These are phyloP conservation scores for Candida smagusa DNA, from an alignment of 1,139 yeast genomes.

Conservation along the genomic window DNA sequence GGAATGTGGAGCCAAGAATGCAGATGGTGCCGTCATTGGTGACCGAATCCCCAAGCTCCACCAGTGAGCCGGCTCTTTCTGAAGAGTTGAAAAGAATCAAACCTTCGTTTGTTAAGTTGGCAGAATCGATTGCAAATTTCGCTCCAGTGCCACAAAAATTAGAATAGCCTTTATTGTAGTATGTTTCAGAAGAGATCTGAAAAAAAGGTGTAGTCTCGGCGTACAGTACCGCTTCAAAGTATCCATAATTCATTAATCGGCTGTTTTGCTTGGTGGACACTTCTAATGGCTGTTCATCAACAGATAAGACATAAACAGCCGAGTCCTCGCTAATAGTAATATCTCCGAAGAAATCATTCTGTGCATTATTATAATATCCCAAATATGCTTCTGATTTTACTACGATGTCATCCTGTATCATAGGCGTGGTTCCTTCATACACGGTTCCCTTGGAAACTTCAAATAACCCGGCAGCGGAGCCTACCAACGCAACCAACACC, in stretches of 20 bases:
- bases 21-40: slow-evolving; percentile 15
- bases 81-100: slow-evolving; percentile 21
- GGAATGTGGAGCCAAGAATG: slow-evolving; percentile 10
- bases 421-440: not conserved
- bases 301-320: not conserved
- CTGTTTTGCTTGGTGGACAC: not conserved
- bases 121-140: slow-evolving; percentile 17
- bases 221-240: not conserved
- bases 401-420: not conserved
- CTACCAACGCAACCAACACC: too few species aligned
- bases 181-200: slow-evolving; percentile 9
- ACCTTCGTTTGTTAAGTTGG: slow-evolving; percentile 26
- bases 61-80: slow-evolving; percentile 16
- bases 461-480: too few species aligned
- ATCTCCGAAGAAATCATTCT: not conserved
- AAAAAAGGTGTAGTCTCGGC: not conserved
- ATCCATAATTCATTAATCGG: not conserved
- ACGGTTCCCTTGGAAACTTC: not conserved
- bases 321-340: not conserved
- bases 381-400: not conserved
- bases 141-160: slow-evolving; percentile 25
- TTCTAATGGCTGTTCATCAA: not conserved
- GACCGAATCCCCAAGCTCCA: slow-evolving; percentile 23
- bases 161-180: slow-evolving; percentile 27
- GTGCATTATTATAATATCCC: not conserved